These are phyloP conservation scores for Lipomyces oligophaga DNA, from an alignment of 805 yeast species.

Conservation along the genomic window DNA sequence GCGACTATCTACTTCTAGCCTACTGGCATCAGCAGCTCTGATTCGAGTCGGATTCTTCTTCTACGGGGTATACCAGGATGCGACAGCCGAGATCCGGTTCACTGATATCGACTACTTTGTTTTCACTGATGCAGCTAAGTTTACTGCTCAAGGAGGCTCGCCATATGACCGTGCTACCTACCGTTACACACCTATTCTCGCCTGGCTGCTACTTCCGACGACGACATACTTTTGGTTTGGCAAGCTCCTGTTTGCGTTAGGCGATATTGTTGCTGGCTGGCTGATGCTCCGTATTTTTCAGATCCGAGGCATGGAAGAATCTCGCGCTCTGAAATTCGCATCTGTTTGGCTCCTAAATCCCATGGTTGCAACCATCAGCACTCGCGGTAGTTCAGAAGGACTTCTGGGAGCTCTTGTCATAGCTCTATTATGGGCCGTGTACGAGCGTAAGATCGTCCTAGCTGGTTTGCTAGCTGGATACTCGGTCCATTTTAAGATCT, in stretches of 20 bases:
- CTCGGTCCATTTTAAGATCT: slow-evolving; percentile 83
- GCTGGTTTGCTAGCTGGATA: slow-evolving; percentile 58
- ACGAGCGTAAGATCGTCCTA: slow-evolving; percentile 40
- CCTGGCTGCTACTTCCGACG: slow-evolving; percentile 80
- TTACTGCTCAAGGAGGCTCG: slow-evolving; percentile 56
- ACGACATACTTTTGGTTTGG: slow-evolving; percentile 60
- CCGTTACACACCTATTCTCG: slow-evolving; percentile 84
- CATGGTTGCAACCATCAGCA: slow-evolving; percentile 87
- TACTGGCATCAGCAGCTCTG: slow-evolving; percentile 19
- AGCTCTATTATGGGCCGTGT: slow-evolving; percentile 48
- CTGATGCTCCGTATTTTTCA: slow-evolving; percentile 48
- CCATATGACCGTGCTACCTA: slow-evolving; percentile 88
- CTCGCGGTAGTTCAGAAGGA: slow-evolving; percentile 92
- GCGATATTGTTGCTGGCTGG: slow-evolving; percentile 79
- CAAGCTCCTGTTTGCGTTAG: slow-evolving; percentile 66
- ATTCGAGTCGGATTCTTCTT: slow-evolving; percentile 60
- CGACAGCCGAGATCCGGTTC: slow-evolving; percentile 70
- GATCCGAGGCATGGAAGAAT: slow-evolving; percentile 32
- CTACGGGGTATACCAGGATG: slow-evolving; percentile 86
- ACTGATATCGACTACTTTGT: slow-evolving; percentile 94
- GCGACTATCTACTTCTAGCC: slow-evolving; percentile 20
- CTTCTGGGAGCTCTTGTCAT: slow-evolving; percentile 74
- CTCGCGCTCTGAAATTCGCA: slow-evolving; percentile 44
- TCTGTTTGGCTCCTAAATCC: slow-evolving; percentile 88
- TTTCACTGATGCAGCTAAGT: slow-evolving; percentile 85